Percentiles rank a stretch among this genome's conserved stretches.
These are phyloP conservation scores for Ophiostoma angusticollis DNA, from an alignment of 2,329 filamentous ascomycete species.

Conservation along the genomic window DNA sequence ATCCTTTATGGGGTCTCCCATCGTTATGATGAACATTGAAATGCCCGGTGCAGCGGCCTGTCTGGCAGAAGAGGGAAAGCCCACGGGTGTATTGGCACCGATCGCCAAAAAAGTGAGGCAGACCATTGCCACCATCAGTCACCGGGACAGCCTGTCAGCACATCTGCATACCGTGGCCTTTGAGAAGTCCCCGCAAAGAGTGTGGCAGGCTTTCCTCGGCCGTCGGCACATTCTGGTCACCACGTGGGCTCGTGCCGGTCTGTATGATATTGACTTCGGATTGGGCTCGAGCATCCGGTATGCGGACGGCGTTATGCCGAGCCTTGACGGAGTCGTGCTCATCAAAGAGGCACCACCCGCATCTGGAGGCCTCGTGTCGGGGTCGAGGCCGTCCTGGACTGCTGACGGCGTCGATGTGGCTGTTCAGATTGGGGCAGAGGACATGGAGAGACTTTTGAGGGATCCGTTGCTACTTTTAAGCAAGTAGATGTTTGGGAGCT, in stretches of 20 bases:
- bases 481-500: too few species aligned
- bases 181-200: constrained; percentile 1
- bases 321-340: constrained; percentile 3
- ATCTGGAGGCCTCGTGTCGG: constrained; percentile 2
- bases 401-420: constrained; percentile 3
- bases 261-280: constrained; percentile 6
- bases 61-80: not conserved
- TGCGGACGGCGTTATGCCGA: constrained; percentile 1
- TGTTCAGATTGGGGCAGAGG: constrained; percentile 1
- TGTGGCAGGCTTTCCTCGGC: constrained; percentile 7
- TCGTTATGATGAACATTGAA: constrained; percentile 4
- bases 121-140: constrained; percentile 1
- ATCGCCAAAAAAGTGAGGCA: constrained; percentile 1
- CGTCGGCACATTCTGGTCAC: constrained; percentile 6
- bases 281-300: constrained; percentile 1
- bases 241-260: constrained; percentile 6
- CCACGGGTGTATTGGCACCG: constrained; percentile 1
- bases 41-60: constrained; percentile 4
- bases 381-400: constrained; percentile 4
- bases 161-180: constrained; percentile 8
- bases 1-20: constrained; percentile 4
- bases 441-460: constrained; percentile 4
- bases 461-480: constrained; percentile 6
- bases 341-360: constrained; percentile 6
- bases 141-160: constrained; percentile 1